Conservation (phyloP, 2,329 filamentous ascomycete genomes). For the Teratosphaeriaceae sp. region DNA sequence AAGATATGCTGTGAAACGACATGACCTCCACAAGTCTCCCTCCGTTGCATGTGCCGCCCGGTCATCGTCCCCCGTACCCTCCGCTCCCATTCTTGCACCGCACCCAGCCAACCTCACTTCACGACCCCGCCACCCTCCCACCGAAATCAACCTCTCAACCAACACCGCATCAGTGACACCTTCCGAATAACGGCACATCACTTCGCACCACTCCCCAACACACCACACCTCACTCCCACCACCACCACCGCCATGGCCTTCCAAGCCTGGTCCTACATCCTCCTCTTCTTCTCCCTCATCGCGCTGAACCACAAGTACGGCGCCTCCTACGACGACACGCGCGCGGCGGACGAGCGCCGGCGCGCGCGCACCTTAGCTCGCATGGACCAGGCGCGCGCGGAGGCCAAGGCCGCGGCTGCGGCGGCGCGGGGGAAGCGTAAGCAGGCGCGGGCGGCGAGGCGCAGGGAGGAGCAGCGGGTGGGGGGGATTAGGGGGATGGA, state of each 20-base stretch:
- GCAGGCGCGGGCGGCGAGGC: slow-evolving; percentile 4
- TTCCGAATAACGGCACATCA: background rate
- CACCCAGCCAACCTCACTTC: no score
- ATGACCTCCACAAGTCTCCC: background rate
- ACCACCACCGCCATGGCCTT: slow-evolving; percentile 9
- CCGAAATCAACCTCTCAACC: background rate
- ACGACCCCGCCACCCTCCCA: background rate
- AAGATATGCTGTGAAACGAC: slow-evolving; percentile 48
- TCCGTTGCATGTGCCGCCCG: background rate
- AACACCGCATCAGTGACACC: background rate
- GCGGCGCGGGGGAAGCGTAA: slow-evolving; percentile 3
- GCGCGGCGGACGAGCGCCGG: background rate
- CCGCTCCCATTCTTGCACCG: no score
- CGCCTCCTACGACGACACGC: slow-evolving; percentile 3
- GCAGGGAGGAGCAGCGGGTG: slow-evolving; percentile 8
- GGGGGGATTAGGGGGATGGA: slow-evolving; percentile 2
- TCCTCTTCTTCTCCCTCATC: slow-evolving; percentile 9
- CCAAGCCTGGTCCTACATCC: slow-evolving; percentile 5
- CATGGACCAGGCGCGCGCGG: slow-evolving; percentile 2
- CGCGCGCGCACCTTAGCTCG: slow-evolving; percentile 5
- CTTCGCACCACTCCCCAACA: background rate
- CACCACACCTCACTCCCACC: background rate
- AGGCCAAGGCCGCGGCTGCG: slow-evolving; percentile 8
- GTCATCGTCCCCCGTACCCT: no score
- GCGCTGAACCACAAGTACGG: slow-evolving; percentile 11